A percentile compares a stretch with the other conserved stretches of the same genome.
Evolutionary conservation across 805 yeast species (phyloP).

Genomic region (Starmerella powellii): DNA sequence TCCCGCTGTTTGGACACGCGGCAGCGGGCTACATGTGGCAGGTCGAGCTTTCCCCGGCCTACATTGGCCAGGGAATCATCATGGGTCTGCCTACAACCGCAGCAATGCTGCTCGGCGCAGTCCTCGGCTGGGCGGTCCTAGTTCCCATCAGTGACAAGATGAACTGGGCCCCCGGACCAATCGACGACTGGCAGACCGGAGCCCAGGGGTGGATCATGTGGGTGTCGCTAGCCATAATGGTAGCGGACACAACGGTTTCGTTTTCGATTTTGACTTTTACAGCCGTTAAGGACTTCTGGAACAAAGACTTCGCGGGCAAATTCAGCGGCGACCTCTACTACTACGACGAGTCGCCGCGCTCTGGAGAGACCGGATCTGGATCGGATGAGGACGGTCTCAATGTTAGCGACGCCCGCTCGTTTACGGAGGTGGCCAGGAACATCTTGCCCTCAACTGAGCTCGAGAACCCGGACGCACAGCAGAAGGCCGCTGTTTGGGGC

Average conservation of each 20-base stretch:
- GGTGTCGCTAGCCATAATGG: conserved; percentile 88
- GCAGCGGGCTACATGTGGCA: conserved; percentile 70
- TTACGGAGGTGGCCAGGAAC: neutral
- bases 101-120: conserved; percentile 80
- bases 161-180: conserved; percentile 83
- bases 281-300: conserved; percentile 3
- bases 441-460: neutral
- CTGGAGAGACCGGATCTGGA: too few species aligned
- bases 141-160: conserved; percentile 60
- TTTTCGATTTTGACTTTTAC: conserved; percentile 32
- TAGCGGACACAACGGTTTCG: conserved; percentile 76
- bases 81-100: conserved; percentile 91
- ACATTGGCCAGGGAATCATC: conserved; percentile 92
- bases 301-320: too few species aligned
- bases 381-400: too few species aligned
- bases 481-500: conserved; percentile 36
- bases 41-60: conserved; percentile 93
- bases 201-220: conserved; percentile 97
- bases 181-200: conserved; percentile 87
- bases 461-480: conserved; percentile 13
- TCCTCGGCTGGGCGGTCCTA: conserved; percentile 85
- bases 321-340: too few species aligned
- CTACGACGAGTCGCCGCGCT: too few species aligned
- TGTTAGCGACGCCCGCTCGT: too few species aligned
- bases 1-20: conserved; percentile 65